A percentile compares a stretch with the other conserved stretches of the same genome.
Evolutionary conservation across 2,329 filamentous ascomycete genomes (phyloP).

Genomic region (Shiraia bambusicola): DNA sequence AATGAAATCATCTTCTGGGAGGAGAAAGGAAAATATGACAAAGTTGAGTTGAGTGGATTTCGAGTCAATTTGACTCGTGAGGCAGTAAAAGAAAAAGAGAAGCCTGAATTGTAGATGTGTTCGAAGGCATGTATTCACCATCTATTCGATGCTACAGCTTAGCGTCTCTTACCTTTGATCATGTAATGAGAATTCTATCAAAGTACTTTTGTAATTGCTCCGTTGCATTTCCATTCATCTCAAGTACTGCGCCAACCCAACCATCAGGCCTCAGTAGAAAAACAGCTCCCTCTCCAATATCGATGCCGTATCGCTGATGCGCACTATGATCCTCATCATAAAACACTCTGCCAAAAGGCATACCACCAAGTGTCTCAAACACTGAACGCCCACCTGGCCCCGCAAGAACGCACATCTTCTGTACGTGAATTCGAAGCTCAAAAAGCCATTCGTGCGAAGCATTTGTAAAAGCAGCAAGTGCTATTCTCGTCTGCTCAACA

Average conservation of each 20-base stretch:
- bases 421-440: slow-evolving; percentile 15
- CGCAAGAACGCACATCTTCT: slow-evolving; percentile 31
- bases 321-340: slow-evolving; percentile 37
- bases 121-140: too few species aligned
- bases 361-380: slow-evolving; percentile 32
- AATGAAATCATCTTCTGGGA: slow-evolving; percentile 44
- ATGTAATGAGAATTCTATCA: slow-evolving; percentile 13
- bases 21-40: slow-evolving; percentile 14
- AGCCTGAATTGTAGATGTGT: too few species aligned
- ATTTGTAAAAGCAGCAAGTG: slow-evolving; percentile 14
- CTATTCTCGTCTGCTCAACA: slow-evolving; percentile 14
- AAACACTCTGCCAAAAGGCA: slow-evolving; percentile 41
- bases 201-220: slow-evolving; percentile 25
- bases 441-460: slow-evolving; percentile 15
- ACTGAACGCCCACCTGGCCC: slow-evolving; percentile 28
- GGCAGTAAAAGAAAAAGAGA: too few species aligned
- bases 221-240: slow-evolving; percentile 13
- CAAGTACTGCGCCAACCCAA: slow-evolving; percentile 28
- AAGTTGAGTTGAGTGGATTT: slow-evolving; percentile 39
- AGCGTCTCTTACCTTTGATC: too few species aligned
- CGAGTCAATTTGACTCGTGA: slow-evolving; percentile 25
- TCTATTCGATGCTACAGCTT: too few species aligned
- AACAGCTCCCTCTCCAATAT: slow-evolving; percentile 22
- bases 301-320: slow-evolving; percentile 37
- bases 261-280: slow-evolving; percentile 40